Evolutionary conservation across 768 basidiomycete species (phyloP).

Genomic region (Phlebiopsis flavidoalba): DNA sequence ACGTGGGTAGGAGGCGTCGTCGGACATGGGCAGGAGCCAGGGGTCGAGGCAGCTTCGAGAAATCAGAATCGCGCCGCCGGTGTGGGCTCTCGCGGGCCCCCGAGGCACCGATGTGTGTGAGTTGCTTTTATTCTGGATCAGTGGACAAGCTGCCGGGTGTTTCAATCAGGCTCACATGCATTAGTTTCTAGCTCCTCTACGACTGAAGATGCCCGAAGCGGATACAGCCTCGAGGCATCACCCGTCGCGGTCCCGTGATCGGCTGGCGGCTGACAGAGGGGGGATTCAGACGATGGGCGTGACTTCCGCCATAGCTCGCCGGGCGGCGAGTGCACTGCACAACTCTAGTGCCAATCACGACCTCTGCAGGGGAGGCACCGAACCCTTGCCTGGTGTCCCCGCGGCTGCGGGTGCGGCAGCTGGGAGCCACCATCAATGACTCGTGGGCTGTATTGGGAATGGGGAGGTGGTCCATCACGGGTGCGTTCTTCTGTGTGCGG

Average conservation of each 20-base stretch:
- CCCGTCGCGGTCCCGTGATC: slow-evolving; percentile 10
- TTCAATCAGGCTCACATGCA: slow-evolving; percentile 4
- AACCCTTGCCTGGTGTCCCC: too few relatives aligned
- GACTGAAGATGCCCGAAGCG: not conserved
- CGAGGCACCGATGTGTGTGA: too few relatives aligned
- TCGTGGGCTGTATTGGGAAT: not conserved
- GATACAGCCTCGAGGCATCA: slow-evolving; percentile 12
- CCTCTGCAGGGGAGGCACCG: too few relatives aligned
- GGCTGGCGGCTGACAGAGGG: not conserved
- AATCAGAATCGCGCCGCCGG: slow-evolving; percentile 1
- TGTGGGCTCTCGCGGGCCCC: not conserved
- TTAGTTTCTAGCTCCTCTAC: slow-evolving; percentile 3
- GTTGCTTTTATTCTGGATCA: too few relatives aligned
- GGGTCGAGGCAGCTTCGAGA: slow-evolving; percentile 1
- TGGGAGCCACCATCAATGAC: slow-evolving; percentile 4
- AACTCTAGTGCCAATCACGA: too few relatives aligned
- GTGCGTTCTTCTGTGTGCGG: slow-evolving; percentile 1
- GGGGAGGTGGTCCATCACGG: slow-evolving; percentile 2
- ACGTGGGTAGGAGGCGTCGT: too few relatives aligned
- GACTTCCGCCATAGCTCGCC: too few relatives aligned
- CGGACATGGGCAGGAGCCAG: not conserved
- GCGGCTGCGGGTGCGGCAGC: not conserved
- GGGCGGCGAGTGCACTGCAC: too few relatives aligned
- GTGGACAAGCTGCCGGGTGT: not conserved
- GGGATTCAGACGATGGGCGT: too few relatives aligned